A percentile compares a stretch with the other conserved stretches of the same genome.
phyloP scores from a whole-genome alignment of 228 moss, liverwort and hornwort genomes.

The Sphagnum magellanicum region DNA sequence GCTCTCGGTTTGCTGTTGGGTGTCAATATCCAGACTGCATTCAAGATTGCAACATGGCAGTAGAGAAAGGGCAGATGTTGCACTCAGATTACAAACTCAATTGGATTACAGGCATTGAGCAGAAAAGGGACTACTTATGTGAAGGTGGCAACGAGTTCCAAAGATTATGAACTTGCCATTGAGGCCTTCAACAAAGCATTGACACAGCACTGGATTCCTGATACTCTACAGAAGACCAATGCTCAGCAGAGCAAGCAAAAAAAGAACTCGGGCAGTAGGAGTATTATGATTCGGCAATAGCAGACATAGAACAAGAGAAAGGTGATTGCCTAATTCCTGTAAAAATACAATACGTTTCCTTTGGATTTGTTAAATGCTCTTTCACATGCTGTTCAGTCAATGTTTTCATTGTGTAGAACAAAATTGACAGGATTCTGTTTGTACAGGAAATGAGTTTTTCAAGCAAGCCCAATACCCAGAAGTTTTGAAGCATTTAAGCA shows the following conservation, averaged over 20 bases:
- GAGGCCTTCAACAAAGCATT: slow-evolving; percentile 89
- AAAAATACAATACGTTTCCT: not conserved
- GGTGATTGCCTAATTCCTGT: slow-evolving; percentile 11
- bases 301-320: slow-evolving; percentile 86
- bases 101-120: slow-evolving; percentile 59
- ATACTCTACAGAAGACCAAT: slow-evolving; percentile 84
- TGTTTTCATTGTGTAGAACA: not conserved
- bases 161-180: slow-evolving; percentile 72
- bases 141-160: slow-evolving; percentile 73
- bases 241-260: slow-evolving; percentile 74
- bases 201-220: slow-evolving; percentile 92
- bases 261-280: slow-evolving; percentile 94
- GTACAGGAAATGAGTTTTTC: slow-evolving; percentile 80
- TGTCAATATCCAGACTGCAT: slow-evolving; percentile 10
- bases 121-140: slow-evolving; percentile 89
- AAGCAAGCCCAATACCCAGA: slow-evolving; percentile 89
- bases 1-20: slow-evolving; percentile 1
- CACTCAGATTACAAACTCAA: slow-evolving; percentile 83
- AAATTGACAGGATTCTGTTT: not conserved
- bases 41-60: slow-evolving; percentile 76
- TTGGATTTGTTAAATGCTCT: too few relatives aligned
- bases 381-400: too few relatives aligned
- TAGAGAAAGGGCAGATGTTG: slow-evolving; percentile 71
- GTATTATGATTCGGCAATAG: slow-evolving; percentile 59
- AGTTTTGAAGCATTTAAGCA: slow-evolving; percentile 78